phyloP scores from a whole-genome alignment of 805 yeast genomes.

The Candida sonorensis region DNA sequence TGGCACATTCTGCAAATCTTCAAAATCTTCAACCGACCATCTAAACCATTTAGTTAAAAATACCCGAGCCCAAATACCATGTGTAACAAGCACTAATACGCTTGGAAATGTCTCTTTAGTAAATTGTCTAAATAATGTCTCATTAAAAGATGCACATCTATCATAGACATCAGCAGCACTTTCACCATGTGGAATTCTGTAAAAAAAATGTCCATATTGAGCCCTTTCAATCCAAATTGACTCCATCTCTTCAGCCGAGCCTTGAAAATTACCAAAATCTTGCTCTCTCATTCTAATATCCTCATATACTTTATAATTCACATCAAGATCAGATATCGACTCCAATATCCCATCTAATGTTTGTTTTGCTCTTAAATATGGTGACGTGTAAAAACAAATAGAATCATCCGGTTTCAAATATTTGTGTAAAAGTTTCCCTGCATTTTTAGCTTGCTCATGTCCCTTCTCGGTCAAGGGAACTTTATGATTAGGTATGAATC shows the following conservation, averaged over 20 bases:
- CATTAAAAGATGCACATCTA: slow-evolving; percentile 84
- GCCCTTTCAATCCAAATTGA: slow-evolving; percentile 79
- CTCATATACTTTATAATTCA: slow-evolving; percentile 58
- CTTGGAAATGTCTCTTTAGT: slow-evolving; percentile 64
- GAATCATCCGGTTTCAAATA: slow-evolving; percentile 37
- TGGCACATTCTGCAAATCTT: slow-evolving; percentile 71
- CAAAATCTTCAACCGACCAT: slow-evolving; percentile 89
- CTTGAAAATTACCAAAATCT: slow-evolving; percentile 91
- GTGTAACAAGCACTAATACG: slow-evolving; percentile 79
- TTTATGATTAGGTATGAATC: slow-evolving; percentile 72
- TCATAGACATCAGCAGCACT: slow-evolving; percentile 96
- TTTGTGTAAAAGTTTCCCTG: slow-evolving; percentile 44
- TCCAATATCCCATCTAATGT: slow-evolving; percentile 67
- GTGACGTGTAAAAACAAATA: slow-evolving; percentile 79
- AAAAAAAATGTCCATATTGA: slow-evolving; percentile 82
- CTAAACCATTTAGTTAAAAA: slow-evolving; percentile 92
- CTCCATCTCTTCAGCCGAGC: slow-evolving; percentile 69
- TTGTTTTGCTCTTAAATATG: slow-evolving; percentile 78
- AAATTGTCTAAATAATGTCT: slow-evolving; percentile 78
- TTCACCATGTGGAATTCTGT: slow-evolving; percentile 88
- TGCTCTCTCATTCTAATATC: slow-evolving; percentile 93
- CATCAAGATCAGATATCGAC: slow-evolving; percentile 35
- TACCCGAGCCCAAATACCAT: slow-evolving; percentile 92
- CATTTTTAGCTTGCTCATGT: slow-evolving; percentile 51
- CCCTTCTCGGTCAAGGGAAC: slow-evolving; percentile 71